A percentile compares a stretch with the other conserved stretches of the same genome.
These are phyloP conservation scores for Theileria parva DNA, from an alignment of 169 alveolate genomes.

Conservation along the genomic window DNA sequence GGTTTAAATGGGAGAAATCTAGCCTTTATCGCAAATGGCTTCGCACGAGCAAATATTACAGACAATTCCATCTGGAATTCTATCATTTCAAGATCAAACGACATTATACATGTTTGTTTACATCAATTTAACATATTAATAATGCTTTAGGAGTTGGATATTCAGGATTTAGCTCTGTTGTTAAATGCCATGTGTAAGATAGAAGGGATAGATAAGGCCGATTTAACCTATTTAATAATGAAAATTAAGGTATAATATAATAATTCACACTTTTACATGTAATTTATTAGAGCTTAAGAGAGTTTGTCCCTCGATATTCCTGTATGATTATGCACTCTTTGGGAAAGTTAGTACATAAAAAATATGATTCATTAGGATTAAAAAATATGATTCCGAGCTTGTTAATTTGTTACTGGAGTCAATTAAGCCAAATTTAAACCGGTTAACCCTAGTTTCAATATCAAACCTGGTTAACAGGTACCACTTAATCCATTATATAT, in stretches of 20 bases:
- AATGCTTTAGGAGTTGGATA: constrained; percentile 13
- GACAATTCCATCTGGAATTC: constrained; percentile 45
- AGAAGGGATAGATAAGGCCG: not conserved
- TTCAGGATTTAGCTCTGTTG: constrained; percentile 35
- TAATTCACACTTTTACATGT: not conserved
- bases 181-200: constrained; percentile 57
- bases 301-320: constrained; percentile 12
- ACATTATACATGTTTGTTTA: constrained; percentile 30
- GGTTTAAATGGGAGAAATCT: constrained; percentile 23
- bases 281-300: not conserved
- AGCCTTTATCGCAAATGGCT: constrained; percentile 54
- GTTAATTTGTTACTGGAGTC: not conserved
- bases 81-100: constrained; percentile 29
- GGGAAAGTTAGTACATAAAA: constrained; percentile 17
- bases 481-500: not conserved
- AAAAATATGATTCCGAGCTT: constrained; percentile 10
- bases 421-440: not conserved
- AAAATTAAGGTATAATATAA: constrained; percentile 20
- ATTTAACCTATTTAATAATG: not conserved
- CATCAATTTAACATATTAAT: no score
- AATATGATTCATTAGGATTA: constrained; percentile 1
- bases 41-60: constrained; percentile 34
- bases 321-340: constrained; percentile 44
- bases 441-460: constrained; percentile 11
- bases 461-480: constrained; percentile 18